Percentiles rank a stretch among this genome's conserved stretches.
These are phyloP conservation scores for Aspergillus homomorphus DNA, from an alignment of 495 filamentous ascomycete genomes.

Conservation along the genomic window DNA sequence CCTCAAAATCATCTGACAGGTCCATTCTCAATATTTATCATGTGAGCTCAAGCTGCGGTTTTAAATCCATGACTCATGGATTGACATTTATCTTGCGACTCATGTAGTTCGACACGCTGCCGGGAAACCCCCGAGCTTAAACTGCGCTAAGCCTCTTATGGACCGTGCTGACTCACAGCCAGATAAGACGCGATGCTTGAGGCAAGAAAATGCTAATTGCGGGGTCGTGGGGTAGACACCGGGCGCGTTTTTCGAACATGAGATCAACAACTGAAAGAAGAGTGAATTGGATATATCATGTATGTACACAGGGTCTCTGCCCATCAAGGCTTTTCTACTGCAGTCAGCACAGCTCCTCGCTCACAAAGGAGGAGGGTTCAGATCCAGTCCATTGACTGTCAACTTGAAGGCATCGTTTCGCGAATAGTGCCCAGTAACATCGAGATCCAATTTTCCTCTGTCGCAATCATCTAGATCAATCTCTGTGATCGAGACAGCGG, in stretches of 20 bases:
- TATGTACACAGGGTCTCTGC: not conserved
- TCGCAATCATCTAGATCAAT: conserved; percentile 65
- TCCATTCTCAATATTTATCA: not conserved
- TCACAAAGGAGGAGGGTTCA: conserved; percentile 65
- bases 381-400: conserved; percentile 68
- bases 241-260: no score
- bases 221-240: not conserved
- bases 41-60: not conserved
- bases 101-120: not conserved
- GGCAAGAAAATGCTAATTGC: no score
- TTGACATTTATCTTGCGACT: not conserved
- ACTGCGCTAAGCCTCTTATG: not conserved
- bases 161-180: not conserved
- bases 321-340: no score
- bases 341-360: not conserved
- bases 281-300: not conserved
- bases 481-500: conserved; percentile 46
- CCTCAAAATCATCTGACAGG: not conserved
- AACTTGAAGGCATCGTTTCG: conserved; percentile 79
- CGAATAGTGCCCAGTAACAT: conserved; percentile 78
- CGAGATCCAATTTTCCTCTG: conserved; percentile 59
- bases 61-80: not conserved
- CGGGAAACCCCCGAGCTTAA: not conserved
- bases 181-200: no score
- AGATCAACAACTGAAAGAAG: not conserved